These are phyloP conservation scores for Didymella arachidicola DNA, from an alignment of 2,329 filamentous ascomycete species.

Conservation along the genomic window DNA sequence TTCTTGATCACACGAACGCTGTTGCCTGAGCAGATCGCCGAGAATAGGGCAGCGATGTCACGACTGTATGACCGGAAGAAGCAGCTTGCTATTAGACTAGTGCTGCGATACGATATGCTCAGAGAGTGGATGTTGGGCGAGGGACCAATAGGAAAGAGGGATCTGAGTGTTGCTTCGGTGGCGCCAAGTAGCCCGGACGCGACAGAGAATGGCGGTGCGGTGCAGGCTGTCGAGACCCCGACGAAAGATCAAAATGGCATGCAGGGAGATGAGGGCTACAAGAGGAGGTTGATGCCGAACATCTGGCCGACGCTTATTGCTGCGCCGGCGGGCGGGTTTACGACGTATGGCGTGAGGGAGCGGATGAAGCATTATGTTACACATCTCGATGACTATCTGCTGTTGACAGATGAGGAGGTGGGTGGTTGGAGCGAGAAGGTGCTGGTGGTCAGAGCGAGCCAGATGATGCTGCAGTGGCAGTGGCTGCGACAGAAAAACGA, in stretches of 20 bases:
- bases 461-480: constrained; percentile 38
- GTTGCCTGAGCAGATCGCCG: constrained; percentile 37
- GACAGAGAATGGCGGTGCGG: not conserved
- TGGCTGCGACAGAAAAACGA: constrained; percentile 40
- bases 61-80: constrained; percentile 32
- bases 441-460: constrained; percentile 21
- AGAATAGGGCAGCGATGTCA: constrained; percentile 33
- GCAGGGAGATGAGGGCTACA: not conserved
- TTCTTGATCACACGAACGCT: constrained; percentile 37
- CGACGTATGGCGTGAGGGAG: constrained; percentile 29
- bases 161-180: constrained; percentile 20
- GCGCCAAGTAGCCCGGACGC: not conserved
- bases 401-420: constrained; percentile 33
- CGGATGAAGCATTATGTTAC: constrained; percentile 45
- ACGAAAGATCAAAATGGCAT: not conserved
- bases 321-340: constrained; percentile 25
- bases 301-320: constrained; percentile 36
- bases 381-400: constrained; percentile 32
- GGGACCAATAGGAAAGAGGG: constrained; percentile 14
- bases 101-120: constrained; percentile 43
- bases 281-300: constrained; percentile 29
- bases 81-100: constrained; percentile 27
- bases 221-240: not conserved
- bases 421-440: constrained; percentile 22
- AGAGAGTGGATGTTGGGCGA: constrained; percentile 29